Evolutionary conservation across 345 rosid genomes (phyloP).

Genomic region (Acer negundo): DNA sequence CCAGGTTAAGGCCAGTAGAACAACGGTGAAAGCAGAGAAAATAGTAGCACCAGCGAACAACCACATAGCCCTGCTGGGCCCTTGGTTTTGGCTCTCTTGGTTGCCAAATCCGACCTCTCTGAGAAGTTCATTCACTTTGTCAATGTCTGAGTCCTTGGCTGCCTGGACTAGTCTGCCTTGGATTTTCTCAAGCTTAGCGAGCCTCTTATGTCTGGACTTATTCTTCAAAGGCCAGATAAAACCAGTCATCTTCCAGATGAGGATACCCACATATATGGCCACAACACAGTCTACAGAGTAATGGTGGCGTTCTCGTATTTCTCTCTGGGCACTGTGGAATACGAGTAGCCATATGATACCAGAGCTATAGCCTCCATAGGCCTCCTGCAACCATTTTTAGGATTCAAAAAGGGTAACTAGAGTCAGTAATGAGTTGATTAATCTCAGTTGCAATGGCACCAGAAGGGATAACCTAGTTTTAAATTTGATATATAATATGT

Average conservation of each 20-base stretch:
- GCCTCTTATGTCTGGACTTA: conserved; percentile 33
- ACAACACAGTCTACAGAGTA: conserved; percentile 84
- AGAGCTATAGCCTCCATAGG: conserved; percentile 86
- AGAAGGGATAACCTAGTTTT: neutral
- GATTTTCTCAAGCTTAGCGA: conserved; percentile 60
- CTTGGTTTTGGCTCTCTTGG: conserved; percentile 41
- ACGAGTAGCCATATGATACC: conserved; percentile 83
- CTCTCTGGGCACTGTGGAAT: conserved; percentile 84
- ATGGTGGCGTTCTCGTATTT: conserved; percentile 86
- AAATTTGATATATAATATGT: conserved; percentile 14
- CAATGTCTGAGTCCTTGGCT: conserved; percentile 89
- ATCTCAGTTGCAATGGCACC: conserved; percentile 4
- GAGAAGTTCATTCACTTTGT: conserved; percentile 78
- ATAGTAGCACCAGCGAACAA: conserved; percentile 61
- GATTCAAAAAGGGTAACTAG: conserved; percentile 5
- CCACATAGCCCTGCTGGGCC: conserved; percentile 52
- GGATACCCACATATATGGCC: conserved; percentile 86
- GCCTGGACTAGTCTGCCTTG: conserved; percentile 74
- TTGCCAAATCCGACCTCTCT: conserved; percentile 57
- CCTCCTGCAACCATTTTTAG: conserved; percentile 61
- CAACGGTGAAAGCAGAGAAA: conserved; percentile 57
- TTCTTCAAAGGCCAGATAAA: conserved; percentile 67
- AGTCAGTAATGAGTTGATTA: neutral
- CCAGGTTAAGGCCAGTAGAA: conserved; percentile 70
- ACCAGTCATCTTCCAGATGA: conserved; percentile 94